Evolutionary conservation across 108 stramenopile genomes (phyloP).

Genomic region (Skeletonema grethae): DNA sequence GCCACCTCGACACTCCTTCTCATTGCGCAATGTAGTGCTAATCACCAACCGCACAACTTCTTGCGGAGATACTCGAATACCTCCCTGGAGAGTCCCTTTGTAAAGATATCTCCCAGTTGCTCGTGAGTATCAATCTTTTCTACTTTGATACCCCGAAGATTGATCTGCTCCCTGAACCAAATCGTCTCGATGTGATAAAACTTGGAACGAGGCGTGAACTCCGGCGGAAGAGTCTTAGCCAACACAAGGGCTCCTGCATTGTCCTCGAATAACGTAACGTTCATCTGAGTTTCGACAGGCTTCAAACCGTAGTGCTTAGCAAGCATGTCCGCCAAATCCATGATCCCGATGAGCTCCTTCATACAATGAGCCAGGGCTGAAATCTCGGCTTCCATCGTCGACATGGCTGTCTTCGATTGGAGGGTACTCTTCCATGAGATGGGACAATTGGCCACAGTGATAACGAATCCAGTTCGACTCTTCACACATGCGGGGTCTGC

Average conservation of each 20-base stretch:
- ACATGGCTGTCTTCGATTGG: constrained; percentile 52
- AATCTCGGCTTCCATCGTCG: constrained; percentile 60
- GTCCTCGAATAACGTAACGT: constrained; percentile 50
- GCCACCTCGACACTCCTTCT: constrained; percentile 1
- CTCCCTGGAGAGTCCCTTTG: neutral
- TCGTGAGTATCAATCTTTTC: neutral
- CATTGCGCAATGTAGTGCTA: neutral
- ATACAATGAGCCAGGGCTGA: constrained; percentile 37
- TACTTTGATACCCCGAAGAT: neutral
- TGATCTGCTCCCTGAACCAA: neutral
- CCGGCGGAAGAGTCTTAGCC: constrained; percentile 10
- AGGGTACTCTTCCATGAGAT: constrained; percentile 49
- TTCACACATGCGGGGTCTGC: constrained; percentile 44
- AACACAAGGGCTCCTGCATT: constrained; percentile 49
- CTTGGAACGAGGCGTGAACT: neutral
- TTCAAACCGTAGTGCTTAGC: neutral
- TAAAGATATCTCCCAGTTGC: neutral
- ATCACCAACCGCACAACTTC: neutral
- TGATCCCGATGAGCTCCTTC: constrained; percentile 44
- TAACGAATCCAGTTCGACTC: constrained; percentile 57
- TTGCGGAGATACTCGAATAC: neutral
- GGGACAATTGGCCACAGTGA: constrained; percentile 35
- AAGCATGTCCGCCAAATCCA: constrained; percentile 17
- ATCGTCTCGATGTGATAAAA: neutral
- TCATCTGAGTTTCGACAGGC: neutral